A percentile compares a stretch with the other conserved stretches of the same genome.
Conservation (phyloP, 2,329 filamentous ascomycete genomes). For the Aspergillus pseudoglaucus region DNA sequence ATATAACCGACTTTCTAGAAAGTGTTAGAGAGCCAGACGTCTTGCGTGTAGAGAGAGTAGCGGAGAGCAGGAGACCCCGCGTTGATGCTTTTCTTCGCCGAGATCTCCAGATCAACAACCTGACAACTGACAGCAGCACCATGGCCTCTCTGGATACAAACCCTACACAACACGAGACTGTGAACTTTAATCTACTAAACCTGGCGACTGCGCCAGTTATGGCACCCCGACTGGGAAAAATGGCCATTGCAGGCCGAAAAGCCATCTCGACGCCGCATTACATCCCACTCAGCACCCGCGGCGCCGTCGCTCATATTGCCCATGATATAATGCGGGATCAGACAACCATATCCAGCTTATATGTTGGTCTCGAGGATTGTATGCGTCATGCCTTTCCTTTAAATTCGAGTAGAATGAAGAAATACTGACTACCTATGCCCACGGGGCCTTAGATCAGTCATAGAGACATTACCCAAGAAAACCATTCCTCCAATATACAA, state of each 20-base stretch:
- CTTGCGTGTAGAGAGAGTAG: not conserved
- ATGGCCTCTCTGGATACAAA: conserved; percentile 22
- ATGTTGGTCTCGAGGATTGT: conserved; percentile 91
- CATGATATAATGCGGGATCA: conserved; percentile 70
- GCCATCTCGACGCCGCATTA: conserved; percentile 78
- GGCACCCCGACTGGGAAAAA: conserved; percentile 58
- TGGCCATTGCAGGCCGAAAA: conserved; percentile 57
- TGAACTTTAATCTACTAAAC: conserved; percentile 32
- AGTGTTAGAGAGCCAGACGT: not conserved
- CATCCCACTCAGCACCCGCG: conserved; percentile 72
- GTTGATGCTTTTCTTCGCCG: no score
- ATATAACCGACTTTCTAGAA: not conserved
- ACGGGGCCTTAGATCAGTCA: conserved; percentile 46
- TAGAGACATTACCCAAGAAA: conserved; percentile 48
- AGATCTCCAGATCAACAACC: not conserved
- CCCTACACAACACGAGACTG: conserved; percentile 23
- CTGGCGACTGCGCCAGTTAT: conserved; percentile 26
- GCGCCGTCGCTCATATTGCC: conserved; percentile 78
- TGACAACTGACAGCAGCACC: conserved; percentile 9
- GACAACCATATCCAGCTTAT: conserved; percentile 61
- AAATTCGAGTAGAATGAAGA: not conserved
- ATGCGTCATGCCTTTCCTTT: conserved; percentile 31
- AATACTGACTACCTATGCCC: conserved; percentile 25
- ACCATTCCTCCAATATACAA: conserved; percentile 47
- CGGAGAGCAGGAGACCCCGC: conserved; percentile 1